These are phyloP conservation scores for Podaxis rugospora DNA, from an alignment of 768 basidiomycete genomes.

Conservation along the genomic window DNA sequence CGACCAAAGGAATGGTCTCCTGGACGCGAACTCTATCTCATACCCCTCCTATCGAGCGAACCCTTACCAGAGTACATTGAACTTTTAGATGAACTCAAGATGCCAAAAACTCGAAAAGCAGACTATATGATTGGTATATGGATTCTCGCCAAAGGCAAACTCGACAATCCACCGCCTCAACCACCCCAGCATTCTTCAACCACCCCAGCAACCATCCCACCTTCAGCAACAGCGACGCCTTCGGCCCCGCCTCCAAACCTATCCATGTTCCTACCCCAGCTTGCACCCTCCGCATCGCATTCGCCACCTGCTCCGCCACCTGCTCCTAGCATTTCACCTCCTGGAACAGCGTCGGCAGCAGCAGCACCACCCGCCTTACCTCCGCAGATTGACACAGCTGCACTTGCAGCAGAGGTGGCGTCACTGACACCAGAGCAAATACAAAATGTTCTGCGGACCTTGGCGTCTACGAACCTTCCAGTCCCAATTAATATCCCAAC, in stretches of 20 bases:
- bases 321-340: not conserved
- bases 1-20: slow-evolving; percentile 69
- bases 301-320: not conserved
- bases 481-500: slow-evolving; percentile 19
- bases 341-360: slow-evolving; percentile 12
- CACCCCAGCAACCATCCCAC: slow-evolving; percentile 15
- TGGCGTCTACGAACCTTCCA: slow-evolving; percentile 34
- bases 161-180: slow-evolving; percentile 41
- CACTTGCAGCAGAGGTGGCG: slow-evolving; percentile 68
- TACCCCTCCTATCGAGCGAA: slow-evolving; percentile 64
- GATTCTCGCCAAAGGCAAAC: slow-evolving; percentile 80
- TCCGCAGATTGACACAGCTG: slow-evolving; percentile 28
- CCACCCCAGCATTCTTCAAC: slow-evolving; percentile 9
- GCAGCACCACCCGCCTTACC: slow-evolving; percentile 16
- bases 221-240: slow-evolving; percentile 18
- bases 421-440: slow-evolving; percentile 75
- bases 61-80: slow-evolving; percentile 84
- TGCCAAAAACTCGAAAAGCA: slow-evolving; percentile 59
- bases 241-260: slow-evolving; percentile 12
- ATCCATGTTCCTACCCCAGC: slow-evolving; percentile 11
- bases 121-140: slow-evolving; percentile 80
- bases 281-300: not conserved
- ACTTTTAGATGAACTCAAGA: slow-evolving; percentile 66
- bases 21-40: slow-evolving; percentile 83
- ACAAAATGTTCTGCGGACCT: slow-evolving; percentile 57